Evolutionary conservation across 2,329 filamentous ascomycete species (phyloP), one percentile per base, ranked within the genome.

Genomic region (Anthostomella pinea): DNA sequence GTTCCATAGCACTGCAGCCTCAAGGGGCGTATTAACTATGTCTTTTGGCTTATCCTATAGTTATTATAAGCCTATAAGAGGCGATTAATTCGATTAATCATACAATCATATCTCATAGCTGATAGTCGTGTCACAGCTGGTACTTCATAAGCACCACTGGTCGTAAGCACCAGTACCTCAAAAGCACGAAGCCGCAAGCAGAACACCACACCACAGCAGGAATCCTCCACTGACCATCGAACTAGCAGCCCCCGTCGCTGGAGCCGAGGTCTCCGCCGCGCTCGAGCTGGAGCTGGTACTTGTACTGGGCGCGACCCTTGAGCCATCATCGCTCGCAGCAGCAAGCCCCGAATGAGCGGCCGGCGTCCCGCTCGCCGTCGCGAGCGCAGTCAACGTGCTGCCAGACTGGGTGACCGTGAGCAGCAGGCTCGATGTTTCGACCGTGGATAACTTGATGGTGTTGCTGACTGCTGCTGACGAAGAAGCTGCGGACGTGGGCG

Each of bases 321-420:
- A n/a, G n/a, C n/a, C n/a, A n/a, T n/a, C n/a, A n/a, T n/a, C n/a
- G n/a, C n/a, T n/a, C n/a, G n/a, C n/a, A n/a, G n/a, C n/a, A n/a
- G n/a, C 25, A 7, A 38, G 24, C 11, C 40, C 38, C 4, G 40
- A 41, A 4, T 19, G 40, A 3, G 33, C 16, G 8, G 42, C 33
- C 3, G 43, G 43, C 7, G 41, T 41, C 3, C 41, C 44, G 0
- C 38, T 41, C 2, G 31, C 44, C 5, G 39, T 31, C 3, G 19
- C 38, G 1, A 46, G 32, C 9, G 38, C 41, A 13, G 31, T 19
- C 3, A 34, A 17, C 1, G 31, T 35, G 32, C 23, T 46, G 7
- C 32, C 11, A 4, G 36, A 9, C 2, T 27, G 5, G 8, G 27
- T 9, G 4, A 38, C 29, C 4, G 41, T 46, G 6, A 46, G 20